Evolutionary conservation across 495 filamentous ascomycete species (phyloP), one percentile per base, ranked within the genome.

Genomic region (Neurospora sp.): DNA sequence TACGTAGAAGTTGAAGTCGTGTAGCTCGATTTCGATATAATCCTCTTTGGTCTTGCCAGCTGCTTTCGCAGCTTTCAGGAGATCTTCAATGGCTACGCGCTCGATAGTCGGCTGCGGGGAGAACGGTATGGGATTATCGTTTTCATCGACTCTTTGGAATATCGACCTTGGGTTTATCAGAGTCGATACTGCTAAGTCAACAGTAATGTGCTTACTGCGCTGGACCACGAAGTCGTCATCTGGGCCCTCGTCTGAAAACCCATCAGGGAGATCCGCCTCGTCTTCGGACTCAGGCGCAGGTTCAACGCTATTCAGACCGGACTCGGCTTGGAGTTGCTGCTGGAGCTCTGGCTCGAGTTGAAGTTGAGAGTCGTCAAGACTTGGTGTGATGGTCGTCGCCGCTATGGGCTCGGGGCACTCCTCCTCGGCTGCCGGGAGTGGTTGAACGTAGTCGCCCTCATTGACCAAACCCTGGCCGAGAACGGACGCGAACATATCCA

Each of bases 1-100:
- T 39, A 84, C 72, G 70, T 90, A 90, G 31, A 89, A 82, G 3
- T 78, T 77, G 73, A 90, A 90, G 1, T 83, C 72, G n/a, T 86
- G 76, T 5, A 90, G 73, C 10, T 83, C 81, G 39, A 87, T 81
- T 16, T 85, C 85, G 22, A 84, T 74, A 65, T 84, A 85, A 0
- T 73, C 81, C 1, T 71, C 39, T 0, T 70, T 59, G 22, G 73
- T 53, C 0, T 38, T 18, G 12, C 61, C 12, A 3, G 41, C 42
- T 0, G 40, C 16, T 18, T 70, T 59, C 10, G 11, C 41, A 2
- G 22, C n/a, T 9, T 74, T 53, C 38, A 79, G 42, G 61, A 84
- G 74, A 1, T 65, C 70, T 4, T 69, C 14, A 37, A 85, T 18
- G 2, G 82, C 83, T 11, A 73, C 59, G 8, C 39, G 46, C 71